Percentiles rank a stretch among this genome's conserved stretches.
Evolutionary conservation across 768 basidiomycete species (phyloP).

Genomic region (Amanita fuliginea): DNA sequence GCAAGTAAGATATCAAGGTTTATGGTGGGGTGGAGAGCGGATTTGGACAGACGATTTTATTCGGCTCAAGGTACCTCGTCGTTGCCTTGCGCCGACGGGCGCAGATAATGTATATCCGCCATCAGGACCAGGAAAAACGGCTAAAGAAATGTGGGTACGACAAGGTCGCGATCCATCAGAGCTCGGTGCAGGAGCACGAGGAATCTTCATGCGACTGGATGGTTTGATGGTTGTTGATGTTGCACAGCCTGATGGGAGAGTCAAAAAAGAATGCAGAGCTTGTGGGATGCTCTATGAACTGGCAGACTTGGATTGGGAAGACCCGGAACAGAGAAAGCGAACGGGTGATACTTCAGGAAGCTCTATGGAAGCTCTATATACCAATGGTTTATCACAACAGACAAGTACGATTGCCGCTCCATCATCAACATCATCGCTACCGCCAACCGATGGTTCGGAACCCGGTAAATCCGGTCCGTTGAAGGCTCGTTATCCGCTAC

Average conservation of each 20-base stretch:
- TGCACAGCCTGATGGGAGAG: slow-evolving; percentile 25
- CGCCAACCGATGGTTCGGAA: too few relatives aligned
- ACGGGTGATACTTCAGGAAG: neutral
- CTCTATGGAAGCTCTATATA: neutral
- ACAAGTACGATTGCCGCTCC: neutral
- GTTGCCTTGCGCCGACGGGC: slow-evolving; percentile 57
- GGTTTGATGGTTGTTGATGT: slow-evolving; percentile 55
- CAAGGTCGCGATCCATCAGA: slow-evolving; percentile 16
- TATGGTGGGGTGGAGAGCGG: slow-evolving; percentile 87
- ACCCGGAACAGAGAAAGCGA: slow-evolving; percentile 13
- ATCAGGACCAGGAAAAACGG: slow-evolving; percentile 40
- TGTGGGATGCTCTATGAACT: slow-evolving; percentile 71
- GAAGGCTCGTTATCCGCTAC: slow-evolving; percentile 29
- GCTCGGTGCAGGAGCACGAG: slow-evolving; percentile 47
- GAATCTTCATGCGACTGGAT: slow-evolving; percentile 64
- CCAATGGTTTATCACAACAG: neutral
- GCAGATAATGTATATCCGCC: slow-evolving; percentile 48
- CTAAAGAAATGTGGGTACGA: slow-evolving; percentile 15
- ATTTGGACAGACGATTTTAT: slow-evolving; percentile 85
- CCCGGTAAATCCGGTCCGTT: neutral
- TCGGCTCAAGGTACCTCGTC: slow-evolving; percentile 60
- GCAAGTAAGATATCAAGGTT: slow-evolving; percentile 60
- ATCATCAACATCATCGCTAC: neutral
- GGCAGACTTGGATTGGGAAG: slow-evolving; percentile 65
- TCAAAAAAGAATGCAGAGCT: slow-evolving; percentile 52